phyloP scores from a whole-genome alignment of 2,329 filamentous ascomycete genomes.

The Monascus ruber region DNA sequence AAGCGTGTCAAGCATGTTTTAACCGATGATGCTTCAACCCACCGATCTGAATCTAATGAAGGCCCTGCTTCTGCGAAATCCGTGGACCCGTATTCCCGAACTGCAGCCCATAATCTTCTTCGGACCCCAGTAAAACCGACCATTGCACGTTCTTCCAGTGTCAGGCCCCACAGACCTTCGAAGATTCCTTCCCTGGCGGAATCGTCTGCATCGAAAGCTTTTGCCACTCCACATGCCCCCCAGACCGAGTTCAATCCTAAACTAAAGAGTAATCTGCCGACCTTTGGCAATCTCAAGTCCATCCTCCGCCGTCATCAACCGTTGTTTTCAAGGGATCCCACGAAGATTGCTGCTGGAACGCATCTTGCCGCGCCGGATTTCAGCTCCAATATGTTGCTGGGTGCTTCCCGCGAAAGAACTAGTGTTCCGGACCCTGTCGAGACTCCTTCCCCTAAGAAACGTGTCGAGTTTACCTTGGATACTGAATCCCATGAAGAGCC shows the following conservation, averaged over 20 bases:
- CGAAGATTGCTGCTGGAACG: slow-evolving; percentile 50
- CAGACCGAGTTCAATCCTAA: slow-evolving; percentile 37
- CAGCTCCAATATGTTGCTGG: slow-evolving; percentile 41
- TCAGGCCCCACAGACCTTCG: slow-evolving; percentile 43
- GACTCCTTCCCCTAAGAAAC: slow-evolving; percentile 65
- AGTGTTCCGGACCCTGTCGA: slow-evolving; percentile 30
- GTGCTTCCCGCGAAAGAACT: slow-evolving; percentile 14
- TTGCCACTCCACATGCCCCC: slow-evolving; percentile 32
- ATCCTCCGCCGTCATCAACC: slow-evolving; percentile 51
- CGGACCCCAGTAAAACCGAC: slow-evolving; percentile 73
- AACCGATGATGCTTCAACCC: slow-evolving; percentile 57
- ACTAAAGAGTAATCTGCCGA: slow-evolving; percentile 36
- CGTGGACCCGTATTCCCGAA: slow-evolving; percentile 30
- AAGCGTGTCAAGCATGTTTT: slow-evolving; percentile 62
- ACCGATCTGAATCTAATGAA: slow-evolving; percentile 30
- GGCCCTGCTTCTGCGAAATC: slow-evolving; percentile 11
- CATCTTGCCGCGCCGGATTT: slow-evolving; percentile 34
- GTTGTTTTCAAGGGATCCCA: slow-evolving; percentile 48
- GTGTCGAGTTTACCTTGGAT: slow-evolving; percentile 67
- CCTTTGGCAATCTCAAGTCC: slow-evolving; percentile 46
- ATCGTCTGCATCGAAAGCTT: slow-evolving; percentile 43
- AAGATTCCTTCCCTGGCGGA: slow-evolving; percentile 43
- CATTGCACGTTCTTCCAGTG: slow-evolving; percentile 48
- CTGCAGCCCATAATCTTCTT: slow-evolving; percentile 42
- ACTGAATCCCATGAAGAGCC: slow-evolving; percentile 40